Conservation (phyloP, 768 basidiomycete species). For the Auricularia cornea region DNA sequence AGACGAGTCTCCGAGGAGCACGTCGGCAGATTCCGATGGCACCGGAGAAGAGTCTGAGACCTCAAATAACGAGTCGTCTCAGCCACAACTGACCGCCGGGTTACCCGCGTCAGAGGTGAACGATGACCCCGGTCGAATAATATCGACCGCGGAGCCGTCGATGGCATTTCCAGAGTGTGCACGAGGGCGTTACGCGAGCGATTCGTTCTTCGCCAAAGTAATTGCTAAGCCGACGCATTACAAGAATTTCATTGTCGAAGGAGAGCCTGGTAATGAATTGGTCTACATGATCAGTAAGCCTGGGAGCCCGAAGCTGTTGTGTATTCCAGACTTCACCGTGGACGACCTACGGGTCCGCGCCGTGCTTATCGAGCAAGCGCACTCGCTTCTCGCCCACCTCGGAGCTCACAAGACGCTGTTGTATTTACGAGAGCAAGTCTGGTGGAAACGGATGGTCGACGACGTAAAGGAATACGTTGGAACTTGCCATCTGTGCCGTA, state of each 20-base stretch:
- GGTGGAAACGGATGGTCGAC: constrained; percentile 29
- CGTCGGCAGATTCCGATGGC: no score
- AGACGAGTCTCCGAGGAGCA: no score
- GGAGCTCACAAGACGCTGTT: constrained; percentile 19
- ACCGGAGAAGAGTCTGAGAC: no score
- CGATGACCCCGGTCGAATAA: not conserved
- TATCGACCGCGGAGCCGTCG: not conserved
- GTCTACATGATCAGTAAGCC: not conserved
- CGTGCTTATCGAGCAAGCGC: constrained; percentile 12
- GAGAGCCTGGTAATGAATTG: not conserved
- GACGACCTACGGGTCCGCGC: constrained; percentile 2
- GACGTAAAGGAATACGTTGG: constrained; percentile 23
- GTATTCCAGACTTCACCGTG: constrained; percentile 6
- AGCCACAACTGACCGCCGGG: no score
- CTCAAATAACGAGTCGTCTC: no score
- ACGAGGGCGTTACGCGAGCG: not conserved
- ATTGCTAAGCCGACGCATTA: not conserved
- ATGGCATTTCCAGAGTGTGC: not conserved
- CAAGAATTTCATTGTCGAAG: constrained; percentile 2
- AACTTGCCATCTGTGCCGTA: constrained; percentile 15
- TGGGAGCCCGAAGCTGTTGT: not conserved
- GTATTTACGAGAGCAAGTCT: constrained; percentile 16
- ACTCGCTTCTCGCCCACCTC: constrained; percentile 32
- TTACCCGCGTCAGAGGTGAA: no score
- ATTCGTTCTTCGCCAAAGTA: constrained; percentile 3